Evolutionary conservation across 305 asterid genomes (phyloP).

Genomic region (Plantago lanceolata): DNA sequence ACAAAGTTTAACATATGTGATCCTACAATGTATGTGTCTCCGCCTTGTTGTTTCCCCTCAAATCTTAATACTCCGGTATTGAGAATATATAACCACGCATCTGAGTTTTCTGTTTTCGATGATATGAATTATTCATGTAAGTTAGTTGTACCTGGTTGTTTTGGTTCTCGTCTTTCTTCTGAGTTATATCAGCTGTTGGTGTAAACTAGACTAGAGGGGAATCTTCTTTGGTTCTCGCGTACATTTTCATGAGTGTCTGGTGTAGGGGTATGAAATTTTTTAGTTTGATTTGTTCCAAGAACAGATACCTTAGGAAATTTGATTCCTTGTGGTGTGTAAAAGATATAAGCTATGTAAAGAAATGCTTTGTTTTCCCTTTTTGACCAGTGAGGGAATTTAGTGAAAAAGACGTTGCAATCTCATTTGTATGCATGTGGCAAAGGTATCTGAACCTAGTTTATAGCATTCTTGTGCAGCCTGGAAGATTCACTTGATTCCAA

Average conservation of each 20-base stretch:
- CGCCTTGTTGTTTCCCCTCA: no score
- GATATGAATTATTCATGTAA: neutral
- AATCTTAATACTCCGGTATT: no score
- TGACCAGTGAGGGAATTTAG: neutral
- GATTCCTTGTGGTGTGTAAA: conserved; percentile 9
- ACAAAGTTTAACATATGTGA: neutral
- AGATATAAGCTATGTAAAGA: neutral
- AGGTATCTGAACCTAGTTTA: neutral
- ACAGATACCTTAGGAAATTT: neutral
- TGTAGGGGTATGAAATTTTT: neutral
- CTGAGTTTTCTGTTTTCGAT: neutral
- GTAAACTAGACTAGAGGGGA: neutral
- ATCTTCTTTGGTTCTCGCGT: neutral
- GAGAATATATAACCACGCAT: neutral
- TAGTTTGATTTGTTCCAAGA: neutral
- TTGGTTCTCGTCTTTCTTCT: neutral
- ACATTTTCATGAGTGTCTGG: neutral
- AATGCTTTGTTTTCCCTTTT: neutral
- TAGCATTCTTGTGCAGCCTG: neutral
- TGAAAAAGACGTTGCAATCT: neutral
- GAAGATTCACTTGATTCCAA: neutral
- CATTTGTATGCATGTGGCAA: neutral
- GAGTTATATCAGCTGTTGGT: neutral
- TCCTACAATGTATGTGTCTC: no score
- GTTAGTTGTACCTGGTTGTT: neutral